Base-by-base conservation (phyloP, 257 asterid species). In the Craterostigma plantagineum region DNA sequence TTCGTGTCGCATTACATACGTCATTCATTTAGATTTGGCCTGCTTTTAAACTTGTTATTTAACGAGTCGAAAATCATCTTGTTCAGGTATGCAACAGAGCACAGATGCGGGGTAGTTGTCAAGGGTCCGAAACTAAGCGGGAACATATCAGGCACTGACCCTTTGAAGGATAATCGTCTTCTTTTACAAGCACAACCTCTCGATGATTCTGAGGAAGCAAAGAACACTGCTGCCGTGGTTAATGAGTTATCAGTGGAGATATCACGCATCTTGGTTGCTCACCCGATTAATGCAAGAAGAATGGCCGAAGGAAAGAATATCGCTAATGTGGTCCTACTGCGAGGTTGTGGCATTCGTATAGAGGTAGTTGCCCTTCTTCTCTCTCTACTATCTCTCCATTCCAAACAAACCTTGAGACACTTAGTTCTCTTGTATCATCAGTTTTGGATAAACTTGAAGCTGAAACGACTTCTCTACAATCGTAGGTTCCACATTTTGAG, bases 91-190 rank as follows among this genome's bases (percentile, higher is more conserved):
- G 95, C 98, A 42, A 83, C 95, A 14, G 98, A 90, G 81, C 98
- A 90, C 62, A 79, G 98, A 63, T 90, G 95, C 63, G 95, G 98
- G 11, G 95, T 90, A 47, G 98, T 90, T 59, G 95, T 90, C 33
- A 90, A 90, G 74, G 98, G 98, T 23, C 95, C 95, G 52, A 83
- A 79, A 9, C 62, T 90, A 64, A 79, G 95, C 65, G 98, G 98
- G 59, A 79, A 83, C 58, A 79, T 90, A 71, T 77, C 95, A 8
- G 98, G 98, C 51, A 90, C 94, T 10, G 98, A 90, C 38, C 98
- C 95, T 10, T 56, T 90, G 71, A 90, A 90, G 67, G 98, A 90
- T 63, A 83, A 83, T 48, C 79, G 93, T 37, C 64, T 75, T 48
- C 91, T 79, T 52, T 61, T 90, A 57, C 67, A 75, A 73, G 98